Base-by-base conservation (phyloP, 148 eudicot genomes). In the Rhododendron ferrugineum region DNA sequence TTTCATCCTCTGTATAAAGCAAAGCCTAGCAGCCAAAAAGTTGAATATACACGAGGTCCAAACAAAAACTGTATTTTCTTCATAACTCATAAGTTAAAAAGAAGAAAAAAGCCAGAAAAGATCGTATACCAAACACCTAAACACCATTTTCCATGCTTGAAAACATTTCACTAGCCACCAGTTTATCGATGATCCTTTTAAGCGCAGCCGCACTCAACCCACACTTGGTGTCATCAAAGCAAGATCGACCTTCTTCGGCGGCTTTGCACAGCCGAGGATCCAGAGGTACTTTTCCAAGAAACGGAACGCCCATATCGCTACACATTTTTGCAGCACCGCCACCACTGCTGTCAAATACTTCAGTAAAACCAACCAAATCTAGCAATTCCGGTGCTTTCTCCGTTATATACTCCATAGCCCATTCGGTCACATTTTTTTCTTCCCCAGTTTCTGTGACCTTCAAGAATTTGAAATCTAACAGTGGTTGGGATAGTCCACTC, bases 251-350 rank as follows among this genome's bases (percentile, higher is more conserved):
- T 90, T 94, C 98, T 90, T 96, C 98, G 10, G 98, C 96, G 0
- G 96, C 98, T 92, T 90, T 94, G 88, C 98, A 90, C 32, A 96
- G 91, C 88, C 89, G 95, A 5, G 98, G 98, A 70, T 96, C 98
- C 84, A 96, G 58, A 0, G 98, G 98, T 52, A 96, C 96, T 86
- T 91, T 94, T 6, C 98, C 98, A n/a, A 96, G 93, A 84, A 96
- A 96, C 1, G 95, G 92, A 20, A 94, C 95, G 1, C 93, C 93
- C 96, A 93, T 91, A 54, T 94, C 98, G 6, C 80, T 80, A 56
- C 98, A 96, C 98, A 96, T 96, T 79, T 90, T 92, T 18, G 85
- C 87, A 15, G 95, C 98, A 75, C 98, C 98, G 2, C 98, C 98
- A 40, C 91, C 92, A 56, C 98, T 96, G 28, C 96, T 93, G 83